These are phyloP conservation scores for Phaeotremella skinneri DNA, from an alignment of 768 basidiomycete genomes.

Conservation along the genomic window DNA sequence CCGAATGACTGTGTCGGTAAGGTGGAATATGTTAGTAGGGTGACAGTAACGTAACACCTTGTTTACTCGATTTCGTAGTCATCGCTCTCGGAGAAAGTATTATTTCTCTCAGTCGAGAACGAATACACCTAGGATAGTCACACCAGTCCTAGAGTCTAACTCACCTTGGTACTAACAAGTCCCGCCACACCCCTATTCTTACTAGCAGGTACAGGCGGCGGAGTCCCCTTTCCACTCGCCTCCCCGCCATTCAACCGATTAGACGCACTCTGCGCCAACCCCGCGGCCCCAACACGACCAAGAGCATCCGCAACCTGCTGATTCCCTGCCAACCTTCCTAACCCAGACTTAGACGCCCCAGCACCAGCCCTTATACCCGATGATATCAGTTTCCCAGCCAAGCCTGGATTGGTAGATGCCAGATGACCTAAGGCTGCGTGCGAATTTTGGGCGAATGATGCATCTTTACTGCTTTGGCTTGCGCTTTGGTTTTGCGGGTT, in stretches of 20 bases:
- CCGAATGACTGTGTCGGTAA: slow-evolving; percentile 26
- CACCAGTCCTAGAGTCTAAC: not conserved
- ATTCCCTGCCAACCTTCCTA: slow-evolving; percentile 31
- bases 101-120: not conserved
- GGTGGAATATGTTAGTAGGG: not conserved
- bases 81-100: no score
- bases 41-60: not conserved
- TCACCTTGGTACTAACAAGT: slow-evolving; percentile 25
- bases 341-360: slow-evolving; percentile 18
- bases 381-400: slow-evolving; percentile 32
- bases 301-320: slow-evolving; percentile 34
- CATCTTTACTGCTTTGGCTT: not conserved
- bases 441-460: slow-evolving; percentile 2
- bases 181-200: slow-evolving; percentile 32
- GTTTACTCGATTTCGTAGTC: no score
- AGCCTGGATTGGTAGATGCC: slow-evolving; percentile 20
- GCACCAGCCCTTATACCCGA: slow-evolving; percentile 27
- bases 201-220: slow-evolving; percentile 19
- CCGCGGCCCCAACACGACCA: slow-evolving; percentile 32
- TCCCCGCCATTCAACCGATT: slow-evolving; percentile 10
- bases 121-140: not conserved
- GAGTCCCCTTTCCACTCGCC: slow-evolving; percentile 3
- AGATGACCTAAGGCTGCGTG: slow-evolving; percentile 1
- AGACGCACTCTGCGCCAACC: slow-evolving; percentile 31
- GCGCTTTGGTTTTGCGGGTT: not conserved